Evolutionary conservation across 2,329 filamentous ascomycete species (phyloP), one percentile per base, ranked within the genome.

Genomic region (Celoporthe dispersa): DNA sequence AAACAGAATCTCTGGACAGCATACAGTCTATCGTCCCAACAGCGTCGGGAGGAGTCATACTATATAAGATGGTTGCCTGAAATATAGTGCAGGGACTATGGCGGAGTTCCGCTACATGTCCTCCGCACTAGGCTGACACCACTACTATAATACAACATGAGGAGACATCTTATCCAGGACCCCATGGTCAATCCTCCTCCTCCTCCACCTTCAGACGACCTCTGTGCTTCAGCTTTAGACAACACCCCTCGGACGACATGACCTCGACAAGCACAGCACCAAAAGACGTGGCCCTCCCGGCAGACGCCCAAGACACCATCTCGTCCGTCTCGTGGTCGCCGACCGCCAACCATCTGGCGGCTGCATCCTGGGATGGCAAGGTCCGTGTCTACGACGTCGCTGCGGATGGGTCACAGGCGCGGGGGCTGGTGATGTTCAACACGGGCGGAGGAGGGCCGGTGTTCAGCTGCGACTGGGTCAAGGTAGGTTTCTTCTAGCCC

Each of bases 241-340:
- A 60, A 35, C 33, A 60, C n/a, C 5, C 22, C 22, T 4, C 37
- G 19, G 33, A 60, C 57, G n/a, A 35, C 14, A 57, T 57, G 53
- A 6, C 53, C 31, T 35, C 55, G 16, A n/a, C 33, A 12, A 25
- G 6, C 19, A 31, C 57, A 19, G 28, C 37, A 64, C n/a, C 69
- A 51, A 53, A 71, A 12, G 77, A 78, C 59, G 66, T 76, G 51
- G 73, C 67, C 5, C 68, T 79, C 22, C 76, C 78, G 9, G 67
- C 72, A 2, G 77, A 78, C 66, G 75, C 75, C 16, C 67, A 75
- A 39, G 80, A 81, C 71, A 80, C 78, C 72, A 76, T 81, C 76
- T 77, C 76, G 57, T 75, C 77, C 48, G 57, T 81, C 71, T 77
- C 79, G 33, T 81, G 79, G 79, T 80, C 79, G 69, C 79, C 78